Evolutionary conservation across 495 filamentous ascomycete species (phyloP).

Genomic region (Immersiella caudata): DNA sequence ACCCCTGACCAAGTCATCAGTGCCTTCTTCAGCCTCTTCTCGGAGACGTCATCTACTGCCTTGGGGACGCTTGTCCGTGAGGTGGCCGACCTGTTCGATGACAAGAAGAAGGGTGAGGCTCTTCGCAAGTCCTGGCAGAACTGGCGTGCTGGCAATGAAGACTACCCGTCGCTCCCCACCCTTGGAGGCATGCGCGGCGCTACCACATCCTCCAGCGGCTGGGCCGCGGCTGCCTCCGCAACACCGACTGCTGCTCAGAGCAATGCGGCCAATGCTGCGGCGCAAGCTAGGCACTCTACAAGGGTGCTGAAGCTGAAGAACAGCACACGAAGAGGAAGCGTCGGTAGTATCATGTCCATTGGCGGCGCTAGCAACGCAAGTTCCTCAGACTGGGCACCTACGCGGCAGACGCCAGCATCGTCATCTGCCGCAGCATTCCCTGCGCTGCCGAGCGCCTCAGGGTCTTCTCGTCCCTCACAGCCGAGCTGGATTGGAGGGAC

Average conservation of each 20-base stretch:
- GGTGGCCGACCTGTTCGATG: slow-evolving; percentile 90
- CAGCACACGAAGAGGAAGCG: slow-evolving; percentile 44
- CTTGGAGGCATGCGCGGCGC: slow-evolving; percentile 61
- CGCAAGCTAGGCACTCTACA: slow-evolving; percentile 42
- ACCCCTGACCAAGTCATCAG: slow-evolving; percentile 78
- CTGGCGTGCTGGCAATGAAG: slow-evolving; percentile 93
- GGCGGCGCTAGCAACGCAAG: slow-evolving; percentile 34
- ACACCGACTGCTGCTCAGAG: slow-evolving; percentile 33
- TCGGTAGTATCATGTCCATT: slow-evolving; percentile 28
- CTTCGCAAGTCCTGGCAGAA: slow-evolving; percentile 87
- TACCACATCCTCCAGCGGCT: slow-evolving; percentile 51
- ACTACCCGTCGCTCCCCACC: slow-evolving; percentile 87
- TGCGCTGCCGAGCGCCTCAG: slow-evolving; percentile 47
- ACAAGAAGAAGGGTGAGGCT: slow-evolving; percentile 67
- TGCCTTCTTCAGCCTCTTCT: slow-evolving; percentile 75
- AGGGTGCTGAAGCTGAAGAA: slow-evolving; percentile 53
- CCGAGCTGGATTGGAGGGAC: slow-evolving; percentile 37
- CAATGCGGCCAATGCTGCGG: slow-evolving; percentile 25
- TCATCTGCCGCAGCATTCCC: slow-evolving; percentile 42
- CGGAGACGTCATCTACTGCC: slow-evolving; percentile 72
- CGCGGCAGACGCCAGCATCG: slow-evolving; percentile 16
- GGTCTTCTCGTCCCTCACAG: slow-evolving; percentile 45
- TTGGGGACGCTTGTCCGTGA: slow-evolving; percentile 90
- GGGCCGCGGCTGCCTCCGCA: slow-evolving; percentile 54
- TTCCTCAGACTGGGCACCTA: not conserved